Evolutionary conservation across 1,284 basidiomycete species (phyloP).

Genomic region (Neonothopanus nambi): DNA sequence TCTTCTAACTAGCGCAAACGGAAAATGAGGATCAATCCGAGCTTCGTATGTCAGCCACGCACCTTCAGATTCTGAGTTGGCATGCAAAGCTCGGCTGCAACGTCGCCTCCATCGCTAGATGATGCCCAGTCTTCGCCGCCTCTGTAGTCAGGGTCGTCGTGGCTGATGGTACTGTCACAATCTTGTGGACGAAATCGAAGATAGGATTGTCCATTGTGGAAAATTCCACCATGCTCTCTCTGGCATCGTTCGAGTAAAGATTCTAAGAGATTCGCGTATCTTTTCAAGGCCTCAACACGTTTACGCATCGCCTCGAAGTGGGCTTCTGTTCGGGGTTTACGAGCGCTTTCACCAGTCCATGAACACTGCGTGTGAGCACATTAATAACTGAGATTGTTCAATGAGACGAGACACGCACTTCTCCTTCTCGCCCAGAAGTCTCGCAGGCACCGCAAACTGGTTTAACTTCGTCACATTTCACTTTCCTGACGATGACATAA

Average conservation of each 20-base stretch:
- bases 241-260: slow-evolving; percentile 41
- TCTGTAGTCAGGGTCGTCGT: not conserved
- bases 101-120: slow-evolving; percentile 26
- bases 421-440: slow-evolving; percentile 12
- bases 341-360: slow-evolving; percentile 20
- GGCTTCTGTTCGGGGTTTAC: slow-evolving; percentile 23
- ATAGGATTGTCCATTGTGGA: slow-evolving; percentile 33
- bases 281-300: slow-evolving; percentile 43
- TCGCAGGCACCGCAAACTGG: slow-evolving; percentile 18
- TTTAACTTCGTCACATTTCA: slow-evolving; percentile 23
- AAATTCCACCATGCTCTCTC: slow-evolving; percentile 35
- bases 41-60: slow-evolving; percentile 9
- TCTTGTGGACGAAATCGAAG: slow-evolving; percentile 31
- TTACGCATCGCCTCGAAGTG: slow-evolving; percentile 24
- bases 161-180: not conserved
- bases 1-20: slow-evolving; percentile 34
- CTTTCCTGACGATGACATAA: slow-evolving; percentile 15
- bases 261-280: slow-evolving; percentile 48
- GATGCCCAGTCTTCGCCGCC: slow-evolving; percentile 25
- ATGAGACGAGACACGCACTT: slow-evolving; percentile 6
- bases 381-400: not conserved
- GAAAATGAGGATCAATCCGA: not conserved
- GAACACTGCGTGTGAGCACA: slow-evolving; percentile 18
- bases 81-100: slow-evolving; percentile 35
- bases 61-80: slow-evolving; percentile 40